These are phyloP conservation scores for Basipetospora chlamydospora DNA, from an alignment of 2,329 filamentous ascomycete genomes.

Conservation along the genomic window DNA sequence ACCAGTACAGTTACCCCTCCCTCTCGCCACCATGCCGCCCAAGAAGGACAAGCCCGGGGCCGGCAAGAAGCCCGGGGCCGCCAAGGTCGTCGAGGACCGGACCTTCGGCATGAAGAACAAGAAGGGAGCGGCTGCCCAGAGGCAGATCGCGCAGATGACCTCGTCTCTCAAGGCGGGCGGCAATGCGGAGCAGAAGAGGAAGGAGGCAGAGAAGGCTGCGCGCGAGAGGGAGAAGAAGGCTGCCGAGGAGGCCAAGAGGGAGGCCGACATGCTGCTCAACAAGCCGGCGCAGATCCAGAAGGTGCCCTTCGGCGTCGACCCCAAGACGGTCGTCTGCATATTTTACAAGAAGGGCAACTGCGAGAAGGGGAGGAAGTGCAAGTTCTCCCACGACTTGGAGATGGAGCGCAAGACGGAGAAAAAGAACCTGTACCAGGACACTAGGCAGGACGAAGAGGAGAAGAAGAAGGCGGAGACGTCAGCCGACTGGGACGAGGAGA, in stretches of 20 bases:
- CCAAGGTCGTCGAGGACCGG: constrained; percentile 73
- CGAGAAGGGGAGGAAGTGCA: constrained; percentile 96
- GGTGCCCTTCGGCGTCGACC: constrained; percentile 92
- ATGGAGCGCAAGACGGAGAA: constrained; percentile 88
- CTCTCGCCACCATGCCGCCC: constrained; percentile 52
- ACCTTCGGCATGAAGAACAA: constrained; percentile 99
- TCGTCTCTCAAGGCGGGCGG: constrained; percentile 60
- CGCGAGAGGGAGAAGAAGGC: constrained; percentile 83
- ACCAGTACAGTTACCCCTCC: constrained; percentile 9
- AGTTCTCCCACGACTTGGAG: constrained; percentile 85
- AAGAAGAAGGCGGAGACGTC: constrained; percentile 85
- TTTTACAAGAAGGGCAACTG: constrained; percentile 97
- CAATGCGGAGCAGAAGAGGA: constrained; percentile 77
- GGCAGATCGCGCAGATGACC: constrained; percentile 72
- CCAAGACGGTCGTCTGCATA: constrained; percentile 91
- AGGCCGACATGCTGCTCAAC: constrained; percentile 69
- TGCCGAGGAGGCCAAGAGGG: constrained; percentile 68
- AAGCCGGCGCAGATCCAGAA: constrained; percentile 94
- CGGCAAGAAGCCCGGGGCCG: constrained; percentile 32
- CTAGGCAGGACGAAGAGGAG: constrained; percentile 55
- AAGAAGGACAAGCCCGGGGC: constrained; percentile 33
- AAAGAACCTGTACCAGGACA: constrained; percentile 80
- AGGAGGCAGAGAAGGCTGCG: constrained; percentile 47
- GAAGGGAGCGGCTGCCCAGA: constrained; percentile 84
- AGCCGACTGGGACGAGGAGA: constrained; percentile 95